Evolutionary conservation across 257 asterid genomes (phyloP).

Genomic region (Rhazya stricta): DNA sequence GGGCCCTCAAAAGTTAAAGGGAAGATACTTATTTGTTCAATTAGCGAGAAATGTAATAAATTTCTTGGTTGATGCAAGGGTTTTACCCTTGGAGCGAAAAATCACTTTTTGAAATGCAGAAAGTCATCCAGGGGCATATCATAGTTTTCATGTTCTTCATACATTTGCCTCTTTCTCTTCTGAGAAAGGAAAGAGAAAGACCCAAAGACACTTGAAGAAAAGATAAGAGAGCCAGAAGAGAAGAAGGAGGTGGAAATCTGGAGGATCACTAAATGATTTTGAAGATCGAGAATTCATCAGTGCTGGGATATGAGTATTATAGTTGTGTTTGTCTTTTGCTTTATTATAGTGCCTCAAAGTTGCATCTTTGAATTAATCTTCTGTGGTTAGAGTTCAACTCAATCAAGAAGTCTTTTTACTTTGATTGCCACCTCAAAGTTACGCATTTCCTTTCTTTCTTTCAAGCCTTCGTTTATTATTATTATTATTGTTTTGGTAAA

Average conservation of each 20-base stretch:
- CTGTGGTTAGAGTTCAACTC: background rate
- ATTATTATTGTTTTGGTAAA: no score
- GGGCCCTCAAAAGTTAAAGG: background rate
- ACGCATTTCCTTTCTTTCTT: background rate
- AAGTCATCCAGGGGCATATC: background rate
- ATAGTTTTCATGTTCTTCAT: background rate
- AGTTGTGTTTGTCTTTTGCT: background rate
- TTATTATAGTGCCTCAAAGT: background rate
- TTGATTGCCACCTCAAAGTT: no score
- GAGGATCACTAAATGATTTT: background rate
- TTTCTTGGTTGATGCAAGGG: background rate
- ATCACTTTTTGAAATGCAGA: background rate
- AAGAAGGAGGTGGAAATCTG: background rate
- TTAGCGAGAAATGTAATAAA: background rate
- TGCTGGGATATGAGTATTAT: background rate
- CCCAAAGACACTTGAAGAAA: background rate
- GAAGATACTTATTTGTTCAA: background rate
- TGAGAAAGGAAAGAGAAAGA: no score
- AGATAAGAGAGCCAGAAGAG: background rate
- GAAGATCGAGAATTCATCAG: background rate
- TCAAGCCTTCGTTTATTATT: no score
- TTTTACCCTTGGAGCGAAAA: background rate
- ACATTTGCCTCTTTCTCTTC: background rate
- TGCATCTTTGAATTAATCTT: background rate
- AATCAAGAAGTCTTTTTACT: background rate